These are phyloP conservation scores for Coffea humblotiana DNA, from an alignment of 305 asterid species.

Conservation along the genomic window DNA sequence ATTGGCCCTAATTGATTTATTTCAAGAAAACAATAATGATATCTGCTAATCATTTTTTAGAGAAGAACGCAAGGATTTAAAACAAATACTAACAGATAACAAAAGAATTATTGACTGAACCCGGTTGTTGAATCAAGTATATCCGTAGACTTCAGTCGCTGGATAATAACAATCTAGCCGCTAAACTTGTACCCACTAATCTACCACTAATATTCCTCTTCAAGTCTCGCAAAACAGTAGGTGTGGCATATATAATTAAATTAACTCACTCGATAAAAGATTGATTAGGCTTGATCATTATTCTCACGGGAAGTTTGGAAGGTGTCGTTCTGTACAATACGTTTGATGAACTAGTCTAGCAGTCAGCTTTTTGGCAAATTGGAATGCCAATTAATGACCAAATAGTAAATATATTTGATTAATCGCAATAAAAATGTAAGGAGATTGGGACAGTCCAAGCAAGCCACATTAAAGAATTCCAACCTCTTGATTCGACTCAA, in stretches of 20 bases:
- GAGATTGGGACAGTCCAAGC: constrained; percentile 12
- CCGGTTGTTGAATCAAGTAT: background rate
- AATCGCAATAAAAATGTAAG: background rate
- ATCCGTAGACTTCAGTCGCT: background rate
- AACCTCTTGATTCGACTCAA: background rate
- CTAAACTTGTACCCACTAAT: background rate
- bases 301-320: background rate
- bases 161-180: background rate
- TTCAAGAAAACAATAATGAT: background rate
- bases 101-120: background rate
- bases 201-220: background rate
- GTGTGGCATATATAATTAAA: background rate
- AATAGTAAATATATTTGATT: background rate
- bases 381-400: constrained; percentile 12
- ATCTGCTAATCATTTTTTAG: background rate
- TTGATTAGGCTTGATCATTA: background rate
- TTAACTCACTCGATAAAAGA: background rate
- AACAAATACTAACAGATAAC: background rate
- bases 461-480: constrained; percentile 4
- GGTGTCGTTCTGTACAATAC: background rate
- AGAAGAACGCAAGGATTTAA: too few species aligned
- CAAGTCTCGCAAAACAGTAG: background rate
- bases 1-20: background rate
- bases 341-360: background rate
- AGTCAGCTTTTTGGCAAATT: background rate